Evolutionary conservation across 2,329 filamentous ascomycete species (phyloP).

Genomic region (Beauveria sp.): DNA sequence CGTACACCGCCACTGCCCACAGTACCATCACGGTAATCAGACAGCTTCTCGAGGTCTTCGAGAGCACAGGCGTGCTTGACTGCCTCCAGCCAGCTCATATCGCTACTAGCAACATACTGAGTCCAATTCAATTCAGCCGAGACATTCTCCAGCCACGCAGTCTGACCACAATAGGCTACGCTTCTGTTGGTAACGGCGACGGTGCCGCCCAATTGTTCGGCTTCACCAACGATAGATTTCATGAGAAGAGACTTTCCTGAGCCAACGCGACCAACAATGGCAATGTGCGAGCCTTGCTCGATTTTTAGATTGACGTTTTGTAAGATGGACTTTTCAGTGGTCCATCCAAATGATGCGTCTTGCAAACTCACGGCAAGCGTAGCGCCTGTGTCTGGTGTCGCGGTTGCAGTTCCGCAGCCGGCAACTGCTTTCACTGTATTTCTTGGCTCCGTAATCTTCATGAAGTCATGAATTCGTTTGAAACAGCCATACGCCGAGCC

Average conservation of each 20-base stretch:
- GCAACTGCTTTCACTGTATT: neutral
- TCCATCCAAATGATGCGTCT: neutral
- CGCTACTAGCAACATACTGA: neutral
- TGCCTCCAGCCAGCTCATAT: neutral
- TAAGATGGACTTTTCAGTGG: neutral
- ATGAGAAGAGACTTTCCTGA: neutral
- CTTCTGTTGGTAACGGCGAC: neutral
- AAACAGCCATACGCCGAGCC: neutral
- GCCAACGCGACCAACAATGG: neutral
- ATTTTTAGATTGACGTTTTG: neutral
- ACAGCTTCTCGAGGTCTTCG: neutral
- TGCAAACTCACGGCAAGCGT: neutral
- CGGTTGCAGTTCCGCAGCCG: neutral
- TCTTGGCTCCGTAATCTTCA: neutral
- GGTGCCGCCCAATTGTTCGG: neutral
- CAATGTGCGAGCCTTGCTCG: neutral
- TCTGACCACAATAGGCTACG: neutral
- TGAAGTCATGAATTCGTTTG: neutral
- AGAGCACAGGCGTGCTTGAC: too few relatives aligned
- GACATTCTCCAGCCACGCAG: neutral
- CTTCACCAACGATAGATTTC: neutral
- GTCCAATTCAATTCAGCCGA: neutral
- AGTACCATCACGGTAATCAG: neutral
- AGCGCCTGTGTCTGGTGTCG: neutral
- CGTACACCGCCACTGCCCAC: neutral